phyloP scores from a whole-genome alignment of 225 moss, liverwort and hornwort genomes.

The Sphagnum contortum region DNA sequence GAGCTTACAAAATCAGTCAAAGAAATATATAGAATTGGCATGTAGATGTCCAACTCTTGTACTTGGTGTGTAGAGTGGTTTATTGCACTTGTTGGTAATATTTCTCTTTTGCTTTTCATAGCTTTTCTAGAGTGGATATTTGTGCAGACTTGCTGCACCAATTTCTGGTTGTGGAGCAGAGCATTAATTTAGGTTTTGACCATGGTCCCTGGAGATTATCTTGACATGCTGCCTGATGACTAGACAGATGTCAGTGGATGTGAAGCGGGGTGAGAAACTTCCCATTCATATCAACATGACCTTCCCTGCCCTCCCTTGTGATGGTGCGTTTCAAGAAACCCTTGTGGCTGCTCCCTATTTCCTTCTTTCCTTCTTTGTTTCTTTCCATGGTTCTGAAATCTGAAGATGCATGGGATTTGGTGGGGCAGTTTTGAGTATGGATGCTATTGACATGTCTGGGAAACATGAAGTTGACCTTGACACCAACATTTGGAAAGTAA shows the following conservation, averaged over 20 bases:
- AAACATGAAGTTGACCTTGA: constrained; percentile 99
- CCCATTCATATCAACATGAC: constrained; percentile 93
- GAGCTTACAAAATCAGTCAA: too few relatives aligned
- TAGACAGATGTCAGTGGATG: constrained; percentile 87
- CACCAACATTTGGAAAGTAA: constrained; percentile 99
- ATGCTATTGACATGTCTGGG: constrained; percentile 99
- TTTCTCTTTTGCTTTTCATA: neutral
- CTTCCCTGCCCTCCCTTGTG: constrained; percentile 86
- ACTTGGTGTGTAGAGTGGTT: neutral
- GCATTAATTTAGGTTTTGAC: too few relatives aligned
- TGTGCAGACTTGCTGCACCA: neutral
- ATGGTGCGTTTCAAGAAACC: constrained; percentile 30
- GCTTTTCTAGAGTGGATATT: neutral
- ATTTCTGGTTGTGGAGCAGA: constrained; percentile 1
- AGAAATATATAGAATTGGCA: too few relatives aligned
- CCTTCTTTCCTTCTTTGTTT: neutral
- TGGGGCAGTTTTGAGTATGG: constrained; percentile 81
- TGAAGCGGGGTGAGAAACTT: constrained; percentile 90
- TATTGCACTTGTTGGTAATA: neutral
- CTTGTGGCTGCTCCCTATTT: neutral
- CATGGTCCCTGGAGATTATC: too few relatives aligned
- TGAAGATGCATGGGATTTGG: constrained; percentile 5
- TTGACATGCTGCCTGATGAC: too few relatives aligned
- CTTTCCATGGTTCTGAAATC: neutral
- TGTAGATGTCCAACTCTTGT: too few relatives aligned